These are phyloP conservation scores for Diplotaxis tenuifolia DNA, from an alignment of 345 rosid species.

Conservation along the genomic window DNA sequence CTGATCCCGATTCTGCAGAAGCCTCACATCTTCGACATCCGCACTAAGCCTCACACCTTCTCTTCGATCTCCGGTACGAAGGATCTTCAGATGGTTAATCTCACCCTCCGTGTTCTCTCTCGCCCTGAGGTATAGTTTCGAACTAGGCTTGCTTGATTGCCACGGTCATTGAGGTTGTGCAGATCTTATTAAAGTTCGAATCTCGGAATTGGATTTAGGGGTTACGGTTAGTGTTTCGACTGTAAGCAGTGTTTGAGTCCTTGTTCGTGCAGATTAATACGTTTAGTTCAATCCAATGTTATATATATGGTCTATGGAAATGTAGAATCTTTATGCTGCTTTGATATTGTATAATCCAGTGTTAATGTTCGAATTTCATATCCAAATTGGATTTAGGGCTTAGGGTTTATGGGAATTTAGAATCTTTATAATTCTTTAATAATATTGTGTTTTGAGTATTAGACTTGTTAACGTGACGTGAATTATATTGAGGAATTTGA, in stretches of 20 bases:
- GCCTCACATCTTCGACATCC: constrained; percentile 80
- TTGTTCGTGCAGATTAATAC: no score
- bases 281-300: no score
- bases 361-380: not conserved
- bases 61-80: constrained; percentile 93
- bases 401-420: not conserved
- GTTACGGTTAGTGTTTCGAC: no score
- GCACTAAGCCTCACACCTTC: constrained; percentile 91
- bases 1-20: constrained; percentile 87
- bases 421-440: not conserved
- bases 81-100: constrained; percentile 99
- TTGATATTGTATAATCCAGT: no score
- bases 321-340: no score
- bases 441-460: not conserved
- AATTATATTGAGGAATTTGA: no score
- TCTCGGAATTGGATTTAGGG: no score
- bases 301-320: no score
- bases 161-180: not conserved
- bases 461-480: not conserved
- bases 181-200: no score
- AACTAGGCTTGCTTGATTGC: not conserved
- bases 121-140: constrained; percentile 63
- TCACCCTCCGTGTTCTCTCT: constrained; percentile 95
- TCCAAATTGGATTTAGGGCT: not conserved
- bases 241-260: no score